These are phyloP conservation scores for Echinosophora koreensis DNA, from an alignment of 306 rosid species.

Conservation along the genomic window DNA sequence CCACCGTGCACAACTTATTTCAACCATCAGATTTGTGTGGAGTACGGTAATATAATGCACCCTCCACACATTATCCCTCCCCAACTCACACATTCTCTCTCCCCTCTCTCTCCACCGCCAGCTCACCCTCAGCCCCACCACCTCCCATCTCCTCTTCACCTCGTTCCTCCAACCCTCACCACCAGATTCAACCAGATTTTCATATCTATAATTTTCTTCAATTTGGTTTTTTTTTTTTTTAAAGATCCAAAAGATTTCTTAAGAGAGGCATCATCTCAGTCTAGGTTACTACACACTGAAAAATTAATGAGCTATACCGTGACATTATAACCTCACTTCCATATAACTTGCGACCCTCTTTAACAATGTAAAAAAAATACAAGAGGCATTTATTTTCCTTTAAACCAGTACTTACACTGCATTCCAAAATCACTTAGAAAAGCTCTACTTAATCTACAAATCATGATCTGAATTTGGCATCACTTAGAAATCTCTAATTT, in stretches of 20 bases:
- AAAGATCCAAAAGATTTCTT: neutral
- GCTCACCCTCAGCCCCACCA: too few relatives aligned
- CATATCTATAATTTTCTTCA: slow-evolving; percentile 6
- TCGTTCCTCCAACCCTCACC: too few relatives aligned
- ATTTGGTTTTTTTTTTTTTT: neutral
- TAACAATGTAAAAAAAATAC: slow-evolving; percentile 23
- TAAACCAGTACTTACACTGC: slow-evolving; percentile 31
- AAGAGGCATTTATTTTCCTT: slow-evolving; percentile 28
- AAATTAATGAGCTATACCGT: slow-evolving; percentile 41
- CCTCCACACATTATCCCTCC: too few relatives aligned
- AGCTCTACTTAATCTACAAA: slow-evolving; percentile 30
- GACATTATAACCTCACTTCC: slow-evolving; percentile 28
- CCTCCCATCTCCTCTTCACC: too few relatives aligned
- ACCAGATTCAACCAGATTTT: too few relatives aligned
- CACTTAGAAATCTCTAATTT: slow-evolving; percentile 57
- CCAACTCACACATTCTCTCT: too few relatives aligned
- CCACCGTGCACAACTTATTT: too few relatives aligned
- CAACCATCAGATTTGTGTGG: too few relatives aligned
- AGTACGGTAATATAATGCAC: too few relatives aligned
- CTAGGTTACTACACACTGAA: slow-evolving; percentile 40
- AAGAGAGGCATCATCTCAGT: neutral
- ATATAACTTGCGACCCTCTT: slow-evolving; percentile 39
- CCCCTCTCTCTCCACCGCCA: too few relatives aligned
- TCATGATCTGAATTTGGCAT: slow-evolving; percentile 33
- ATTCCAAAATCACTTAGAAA: slow-evolving; percentile 8